Conservation (phyloP, 2,329 filamentous ascomycete genomes). For the Aspergillus eucalypticola region DNA sequence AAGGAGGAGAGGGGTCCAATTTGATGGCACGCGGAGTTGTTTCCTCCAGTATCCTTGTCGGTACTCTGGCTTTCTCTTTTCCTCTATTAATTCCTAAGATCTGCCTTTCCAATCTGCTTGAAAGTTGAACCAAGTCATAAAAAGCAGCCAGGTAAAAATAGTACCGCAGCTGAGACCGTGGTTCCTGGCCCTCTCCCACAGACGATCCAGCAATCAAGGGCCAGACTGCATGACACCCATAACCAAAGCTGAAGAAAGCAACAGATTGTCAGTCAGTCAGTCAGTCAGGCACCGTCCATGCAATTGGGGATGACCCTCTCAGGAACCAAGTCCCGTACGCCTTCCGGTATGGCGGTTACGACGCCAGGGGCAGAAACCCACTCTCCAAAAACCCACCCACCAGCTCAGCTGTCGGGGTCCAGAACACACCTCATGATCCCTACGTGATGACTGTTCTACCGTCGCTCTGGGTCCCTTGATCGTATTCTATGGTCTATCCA, state of each 20-base stretch:
- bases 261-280: background rate
- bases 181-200: background rate
- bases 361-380: conserved; percentile 7
- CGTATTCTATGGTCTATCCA: background rate
- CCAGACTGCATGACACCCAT: background rate
- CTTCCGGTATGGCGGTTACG: conserved; percentile 4
- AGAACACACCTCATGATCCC: background rate
- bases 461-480: background rate
- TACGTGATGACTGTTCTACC: background rate
- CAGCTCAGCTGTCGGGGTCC: background rate
- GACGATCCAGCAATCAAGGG: background rate
- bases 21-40: background rate
- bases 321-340: background rate
- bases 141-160: background rate
- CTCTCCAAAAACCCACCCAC: background rate
- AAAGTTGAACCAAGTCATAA: background rate
- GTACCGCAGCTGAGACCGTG: background rate
- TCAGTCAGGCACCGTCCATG: background rate
- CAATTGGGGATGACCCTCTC: background rate
- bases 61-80: too few species aligned
- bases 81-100: too few species aligned
- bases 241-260: background rate
- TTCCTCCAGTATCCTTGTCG: too few species aligned
- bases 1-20: background rate
- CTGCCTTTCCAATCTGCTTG: background rate